Evolutionary conservation across 371 early-diverging fungal species (phyloP).

Genomic region (Capillidium rhysosporum): DNA sequence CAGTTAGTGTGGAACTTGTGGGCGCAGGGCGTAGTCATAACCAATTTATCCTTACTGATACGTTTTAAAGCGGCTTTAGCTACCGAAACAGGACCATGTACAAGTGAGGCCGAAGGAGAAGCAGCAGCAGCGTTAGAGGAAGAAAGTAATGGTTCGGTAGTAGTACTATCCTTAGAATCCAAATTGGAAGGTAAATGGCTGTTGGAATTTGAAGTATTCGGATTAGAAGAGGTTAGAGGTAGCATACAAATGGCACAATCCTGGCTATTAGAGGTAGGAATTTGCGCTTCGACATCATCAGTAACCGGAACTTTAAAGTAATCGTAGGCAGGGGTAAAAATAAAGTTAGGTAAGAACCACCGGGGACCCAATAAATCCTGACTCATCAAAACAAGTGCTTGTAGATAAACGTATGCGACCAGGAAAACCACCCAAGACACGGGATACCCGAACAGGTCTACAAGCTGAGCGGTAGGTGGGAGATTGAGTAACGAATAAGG

Average conservation of each 20-base stretch:
- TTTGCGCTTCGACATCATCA: background rate
- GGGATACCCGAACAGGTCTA: too few relatives aligned
- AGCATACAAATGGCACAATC: slow-evolving; percentile 7
- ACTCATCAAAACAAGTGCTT: background rate
- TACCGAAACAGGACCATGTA: background rate
- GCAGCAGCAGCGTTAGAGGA: background rate
- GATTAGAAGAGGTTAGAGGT: background rate
- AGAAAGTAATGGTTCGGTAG: background rate
- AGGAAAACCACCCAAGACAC: background rate
- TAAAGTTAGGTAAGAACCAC: background rate
- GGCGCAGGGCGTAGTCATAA: slow-evolving; percentile 1
- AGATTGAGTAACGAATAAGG: background rate
- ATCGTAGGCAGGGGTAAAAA: background rate
- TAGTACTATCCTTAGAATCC: too few relatives aligned
- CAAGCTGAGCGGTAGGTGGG: background rate
- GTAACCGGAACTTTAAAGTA: background rate
- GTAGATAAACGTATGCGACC: background rate
- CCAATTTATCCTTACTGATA: background rate
- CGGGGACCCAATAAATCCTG: slow-evolving; percentile 2
- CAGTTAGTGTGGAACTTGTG: slow-evolving; percentile 3
- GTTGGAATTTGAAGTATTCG: background rate
- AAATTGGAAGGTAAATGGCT: too few relatives aligned
- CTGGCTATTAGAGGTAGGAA: background rate
- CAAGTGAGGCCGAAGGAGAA: too few relatives aligned
- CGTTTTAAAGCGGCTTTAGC: background rate